Base-by-base conservation (phyloP, 2,329 filamentous ascomycete genomes). In the Trichoderma brevicompactum region DNA sequence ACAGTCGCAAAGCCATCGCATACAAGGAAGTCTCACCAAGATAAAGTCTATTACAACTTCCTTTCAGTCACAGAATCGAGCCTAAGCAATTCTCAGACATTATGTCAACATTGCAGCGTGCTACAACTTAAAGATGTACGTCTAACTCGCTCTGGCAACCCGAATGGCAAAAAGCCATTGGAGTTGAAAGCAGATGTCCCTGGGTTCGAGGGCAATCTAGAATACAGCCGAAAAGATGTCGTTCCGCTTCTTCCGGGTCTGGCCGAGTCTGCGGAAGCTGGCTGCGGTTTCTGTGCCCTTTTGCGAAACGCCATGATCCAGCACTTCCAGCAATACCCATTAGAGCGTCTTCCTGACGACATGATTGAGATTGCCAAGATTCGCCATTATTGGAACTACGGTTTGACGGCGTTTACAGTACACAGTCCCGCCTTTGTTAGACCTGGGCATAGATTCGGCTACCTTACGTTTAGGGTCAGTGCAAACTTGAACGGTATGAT, bases 41-140 rank as follows among this genome's bases (percentile, higher is more conserved):
- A 49, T 0, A 15, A n/a, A 7, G 40, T 40, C 43, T 38, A 5
- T 5, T 60, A 60, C 6, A 23, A 49, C 32, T 60, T 60, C 19
- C 40, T 32, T 13, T 4, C 19, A 3, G 19, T 40, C 8, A 46
- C 34, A 17, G 34, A 49, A 7, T 60, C 56, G 12, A 6, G 2
- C 17, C 8, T 60, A 32, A 12, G 34, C 34, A 32, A 40, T 28
- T 28, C 15, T n/a, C 56, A 40, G 9, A 36, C 13, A 1, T 19
- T 60, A 28, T 60, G 56, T 32, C 56, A 40, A 7, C 56, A 60
- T 13, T 60, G 56, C 17, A 49, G 56, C 34, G 56, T 60, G 12
- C 19, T 60, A 9, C 56, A 49, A 2, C 34, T 60, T 7, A 48
- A 40, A 23, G 34, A 40, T 28, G 3, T 60, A 13, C 32, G 13